These are phyloP conservation scores for Solanum bukasovii DNA, from an alignment of 257 asterid species.

Conservation along the genomic window DNA sequence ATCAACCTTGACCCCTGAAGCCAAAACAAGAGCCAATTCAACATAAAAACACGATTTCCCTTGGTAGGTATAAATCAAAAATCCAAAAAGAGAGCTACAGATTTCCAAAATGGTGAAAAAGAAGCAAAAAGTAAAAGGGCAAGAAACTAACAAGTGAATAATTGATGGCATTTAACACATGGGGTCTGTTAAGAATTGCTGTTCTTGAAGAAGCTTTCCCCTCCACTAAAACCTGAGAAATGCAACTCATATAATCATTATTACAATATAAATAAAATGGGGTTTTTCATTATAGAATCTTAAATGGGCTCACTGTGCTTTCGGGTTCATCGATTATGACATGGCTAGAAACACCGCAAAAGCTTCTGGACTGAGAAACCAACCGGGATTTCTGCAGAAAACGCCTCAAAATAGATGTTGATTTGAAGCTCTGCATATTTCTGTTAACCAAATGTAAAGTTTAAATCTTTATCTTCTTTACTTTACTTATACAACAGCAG, in stretches of 20 bases:
- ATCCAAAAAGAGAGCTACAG: neutral
- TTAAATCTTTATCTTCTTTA: neutral
- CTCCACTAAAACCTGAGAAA: slow-evolving; percentile 73
- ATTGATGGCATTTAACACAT: slow-evolving; percentile 73
- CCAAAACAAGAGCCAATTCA: neutral
- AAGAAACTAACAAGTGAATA: slow-evolving; percentile 38
- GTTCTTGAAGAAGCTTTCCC: slow-evolving; percentile 66
- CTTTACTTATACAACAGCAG: neutral
- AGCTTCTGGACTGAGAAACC: slow-evolving; percentile 18
- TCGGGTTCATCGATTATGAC: slow-evolving; percentile 37
- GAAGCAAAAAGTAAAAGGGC: neutral
- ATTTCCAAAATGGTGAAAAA: neutral
- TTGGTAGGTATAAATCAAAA: neutral
- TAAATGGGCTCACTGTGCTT: slow-evolving; percentile 26
- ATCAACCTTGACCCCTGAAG: slow-evolving; percentile 58
- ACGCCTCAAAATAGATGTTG: slow-evolving; percentile 29
- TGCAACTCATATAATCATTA: neutral
- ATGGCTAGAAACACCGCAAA: slow-evolving; percentile 28
- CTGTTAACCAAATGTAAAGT: neutral
- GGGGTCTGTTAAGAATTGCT: slow-evolving; percentile 81
- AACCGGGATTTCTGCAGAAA: slow-evolving; percentile 1
- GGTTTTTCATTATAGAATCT: neutral
- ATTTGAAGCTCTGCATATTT: slow-evolving; percentile 32
- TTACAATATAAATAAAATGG: neutral
- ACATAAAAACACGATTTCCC: neutral